Base-by-base conservation (phyloP, 208 protist genomes). In the Crithidia expoeki region DNA sequence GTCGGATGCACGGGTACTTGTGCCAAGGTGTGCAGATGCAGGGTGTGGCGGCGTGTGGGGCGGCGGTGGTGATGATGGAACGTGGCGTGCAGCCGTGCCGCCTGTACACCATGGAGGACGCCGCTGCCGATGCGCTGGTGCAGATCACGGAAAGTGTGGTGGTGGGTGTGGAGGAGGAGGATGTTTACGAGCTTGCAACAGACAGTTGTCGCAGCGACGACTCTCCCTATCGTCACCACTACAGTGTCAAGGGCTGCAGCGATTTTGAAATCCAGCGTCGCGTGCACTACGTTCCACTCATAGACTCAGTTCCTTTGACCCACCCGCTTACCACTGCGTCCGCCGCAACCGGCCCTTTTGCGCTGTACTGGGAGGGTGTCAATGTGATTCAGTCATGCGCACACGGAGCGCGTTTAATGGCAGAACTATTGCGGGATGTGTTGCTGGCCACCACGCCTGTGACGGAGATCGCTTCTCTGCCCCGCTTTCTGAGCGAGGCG, bases 401-500 rank as follows among this genome's bases (percentile, higher is more conserved):
- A 12, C 70, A 76, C 52, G 73, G 68, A 2, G 50, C 69, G 38
- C 57, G 40, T 17, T 33, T 71, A 51, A 76, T 82, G 65, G 32
- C 60, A 2, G 71, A 73, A 28, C 32, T 74, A 27, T 74, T 94
- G 42, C 60, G 66, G 34, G 76, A 81, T 32, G 63, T 73, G 14
- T 62, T 82, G 36, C 46, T 56, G 28, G 55, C 72, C 21, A 55
- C 70, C 9, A 44, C 69, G 5, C 79, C 73, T 1, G 27, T 84
- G 27, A 44, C 60, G 21, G 53, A 52, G 17, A 53, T 76, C 25
- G 51, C 65, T 32, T 76, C 69, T 0, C 59, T 94, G 42, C 81
- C 85, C 4, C 76, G 81, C 23, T 71, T 91, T 21, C 38, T 85
- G 36, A 88, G 81, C 47, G 85, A 88, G 71, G 85, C 84, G 23